A percentile compares a stretch with the other conserved stretches of the same genome.
phyloP scores from a whole-genome alignment of 148 eudicot genomes.

The Amaranthus cruentus region DNA sequence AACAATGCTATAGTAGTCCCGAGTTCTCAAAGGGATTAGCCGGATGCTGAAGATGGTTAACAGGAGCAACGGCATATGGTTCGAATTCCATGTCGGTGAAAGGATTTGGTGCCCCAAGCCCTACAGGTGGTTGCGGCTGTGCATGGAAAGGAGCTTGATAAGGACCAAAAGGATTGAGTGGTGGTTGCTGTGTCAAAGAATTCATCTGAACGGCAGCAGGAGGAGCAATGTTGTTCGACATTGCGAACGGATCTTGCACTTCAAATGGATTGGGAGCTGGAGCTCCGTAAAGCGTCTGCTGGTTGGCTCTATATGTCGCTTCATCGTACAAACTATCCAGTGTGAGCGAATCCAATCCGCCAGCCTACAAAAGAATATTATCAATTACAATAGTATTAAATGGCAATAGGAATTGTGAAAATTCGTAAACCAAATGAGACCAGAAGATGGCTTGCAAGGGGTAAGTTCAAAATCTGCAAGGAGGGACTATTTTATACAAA shows the following conservation, averaged over 20 bases:
- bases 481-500: too few species aligned
- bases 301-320: conserved; percentile 72
- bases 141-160: conserved; percentile 60
- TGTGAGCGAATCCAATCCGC: conserved; percentile 89
- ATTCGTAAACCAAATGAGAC: neutral
- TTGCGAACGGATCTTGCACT: conserved; percentile 71
- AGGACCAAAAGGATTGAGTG: conserved; percentile 59
- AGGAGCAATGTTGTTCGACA: conserved; percentile 52
- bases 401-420: neutral
- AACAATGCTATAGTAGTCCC: conserved; percentile 29
- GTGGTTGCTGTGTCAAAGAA: conserved; percentile 47
- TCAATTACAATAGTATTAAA: neutral
- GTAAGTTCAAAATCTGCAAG: too few species aligned
- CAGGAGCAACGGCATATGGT: conserved; percentile 27
- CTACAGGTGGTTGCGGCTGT: conserved; percentile 39
- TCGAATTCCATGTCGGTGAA: conserved; percentile 36
- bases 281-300: conserved; percentile 68
- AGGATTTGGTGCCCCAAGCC: conserved; percentile 33
- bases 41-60: conserved; percentile 28
- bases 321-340: conserved; percentile 80
- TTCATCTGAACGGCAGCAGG: conserved; percentile 71
- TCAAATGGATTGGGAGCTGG: conserved; percentile 91
- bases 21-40: conserved; percentile 44
- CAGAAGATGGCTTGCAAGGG: neutral
- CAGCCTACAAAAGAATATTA: conserved; percentile 48